A percentile compares a stretch with the other conserved stretches of the same genome.
Conservation (phyloP, 2,329 filamentous ascomycete species). For the Alternaria conjuncta region DNA sequence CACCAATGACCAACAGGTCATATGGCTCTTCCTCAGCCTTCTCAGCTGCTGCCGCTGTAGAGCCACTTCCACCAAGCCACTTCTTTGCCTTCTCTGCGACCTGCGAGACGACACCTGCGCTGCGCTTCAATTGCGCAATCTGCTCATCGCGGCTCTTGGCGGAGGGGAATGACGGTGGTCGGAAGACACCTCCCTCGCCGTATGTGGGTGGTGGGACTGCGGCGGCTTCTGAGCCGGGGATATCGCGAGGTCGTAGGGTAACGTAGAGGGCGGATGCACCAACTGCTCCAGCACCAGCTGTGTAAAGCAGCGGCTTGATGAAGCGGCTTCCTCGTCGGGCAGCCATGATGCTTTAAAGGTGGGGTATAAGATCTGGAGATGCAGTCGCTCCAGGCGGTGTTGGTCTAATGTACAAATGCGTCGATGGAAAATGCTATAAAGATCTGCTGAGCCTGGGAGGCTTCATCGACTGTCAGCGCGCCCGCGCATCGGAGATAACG, state of each 20-base stretch:
- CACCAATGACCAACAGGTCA: constrained; percentile 79
- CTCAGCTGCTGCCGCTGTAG: constrained; percentile 30
- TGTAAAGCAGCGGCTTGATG: constrained; percentile 65
- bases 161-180: constrained; percentile 69
- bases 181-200: constrained; percentile 71
- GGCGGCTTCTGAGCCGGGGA: constrained; percentile 72
- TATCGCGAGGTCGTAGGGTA: constrained; percentile 72
- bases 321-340: constrained; percentile 53
- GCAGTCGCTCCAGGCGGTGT: constrained; percentile 8
- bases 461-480: constrained; percentile 3
- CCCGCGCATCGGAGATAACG: constrained; percentile 24
- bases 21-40: constrained; percentile 63
- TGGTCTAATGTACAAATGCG: constrained; percentile 8
- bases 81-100: constrained; percentile 50
- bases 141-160: constrained; percentile 69
- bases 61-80: constrained; percentile 46
- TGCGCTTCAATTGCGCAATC: constrained; percentile 64
- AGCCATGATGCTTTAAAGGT: constrained; percentile 35
- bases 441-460: constrained; percentile 21
- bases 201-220: constrained; percentile 74
- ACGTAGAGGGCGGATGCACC: constrained; percentile 66
- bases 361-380: constrained; percentile 1
- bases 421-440: constrained; percentile 11
- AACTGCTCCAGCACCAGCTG: constrained; percentile 60
- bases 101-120: constrained; percentile 51